Evolutionary conservation across 2,329 filamentous ascomycete species (phyloP).

Genomic region (Claviceps humidiphila): DNA sequence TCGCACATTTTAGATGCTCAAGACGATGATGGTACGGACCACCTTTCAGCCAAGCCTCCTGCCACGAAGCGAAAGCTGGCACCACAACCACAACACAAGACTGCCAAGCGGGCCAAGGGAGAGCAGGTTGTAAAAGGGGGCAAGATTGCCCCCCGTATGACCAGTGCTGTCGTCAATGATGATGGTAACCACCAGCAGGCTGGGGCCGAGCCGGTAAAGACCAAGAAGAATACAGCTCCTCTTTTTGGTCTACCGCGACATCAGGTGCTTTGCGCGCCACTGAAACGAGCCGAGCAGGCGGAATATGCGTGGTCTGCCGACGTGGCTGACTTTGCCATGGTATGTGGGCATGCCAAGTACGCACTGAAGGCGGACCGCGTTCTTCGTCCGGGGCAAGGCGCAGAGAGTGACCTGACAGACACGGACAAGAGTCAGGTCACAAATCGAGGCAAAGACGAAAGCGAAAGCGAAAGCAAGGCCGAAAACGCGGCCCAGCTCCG

Average conservation of each 20-base stretch:
- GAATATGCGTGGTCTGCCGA: slow-evolving; percentile 15
- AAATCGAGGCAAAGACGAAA: not conserved
- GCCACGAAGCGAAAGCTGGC: slow-evolving; percentile 1
- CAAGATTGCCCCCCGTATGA: not conserved
- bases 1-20: not conserved
- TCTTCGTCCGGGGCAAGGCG: not conserved
- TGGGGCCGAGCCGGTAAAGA: slow-evolving; percentile 3
- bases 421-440: not conserved
- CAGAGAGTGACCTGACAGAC: too few species aligned
- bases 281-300: slow-evolving; percentile 2
- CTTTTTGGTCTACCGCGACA: slow-evolving; percentile 12
- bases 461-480: not conserved
- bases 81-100: slow-evolving; percentile 5
- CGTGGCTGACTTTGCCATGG: slow-evolving; percentile 11
- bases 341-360: slow-evolving; percentile 10
- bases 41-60: not conserved
- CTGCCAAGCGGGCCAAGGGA: not conserved
- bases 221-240: slow-evolving; percentile 5
- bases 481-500: not conserved
- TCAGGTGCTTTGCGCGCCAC: slow-evolving; percentile 5
- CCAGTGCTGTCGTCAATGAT: not conserved
- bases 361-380: slow-evolving; percentile 12
- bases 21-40: slow-evolving; percentile 4
- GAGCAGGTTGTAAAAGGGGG: not conserved
- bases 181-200: not conserved